These are phyloP conservation scores for Xylariales sp. DNA, from an alignment of 2,329 filamentous ascomycete genomes.

Conservation along the genomic window DNA sequence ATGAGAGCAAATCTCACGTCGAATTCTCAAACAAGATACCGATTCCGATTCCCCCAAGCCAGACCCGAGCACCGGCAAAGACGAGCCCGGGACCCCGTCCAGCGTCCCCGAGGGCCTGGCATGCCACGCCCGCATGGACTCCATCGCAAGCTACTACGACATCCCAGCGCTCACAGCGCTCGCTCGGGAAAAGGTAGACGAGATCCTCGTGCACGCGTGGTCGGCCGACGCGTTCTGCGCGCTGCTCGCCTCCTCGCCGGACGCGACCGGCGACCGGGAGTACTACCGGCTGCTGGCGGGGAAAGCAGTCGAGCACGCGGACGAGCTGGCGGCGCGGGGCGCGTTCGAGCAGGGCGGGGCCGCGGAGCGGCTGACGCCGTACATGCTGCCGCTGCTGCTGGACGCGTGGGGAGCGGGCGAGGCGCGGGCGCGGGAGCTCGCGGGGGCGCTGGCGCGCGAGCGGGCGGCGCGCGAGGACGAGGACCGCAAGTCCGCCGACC, in stretches of 20 bases:
- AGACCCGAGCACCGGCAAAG: background rate
- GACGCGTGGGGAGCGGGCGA: background rate
- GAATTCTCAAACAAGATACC: background rate
- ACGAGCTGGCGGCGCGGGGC: background rate
- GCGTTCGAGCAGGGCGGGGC: conserved; percentile 3
- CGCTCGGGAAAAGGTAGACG: background rate
- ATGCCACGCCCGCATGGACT: conserved; percentile 1
- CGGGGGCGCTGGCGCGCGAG: background rate
- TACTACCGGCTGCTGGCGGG: conserved; percentile 2
- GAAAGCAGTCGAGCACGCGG: background rate
- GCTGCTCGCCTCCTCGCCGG: background rate
- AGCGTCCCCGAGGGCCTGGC: background rate
- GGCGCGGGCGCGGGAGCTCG: background rate
- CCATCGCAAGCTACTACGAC: conserved; percentile 4
- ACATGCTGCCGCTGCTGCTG: conserved; percentile 2
- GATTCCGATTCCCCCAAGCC: background rate
- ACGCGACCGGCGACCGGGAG: conserved; percentile 1
- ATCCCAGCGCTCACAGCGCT: background rate
- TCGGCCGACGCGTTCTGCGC: conserved; percentile 6
- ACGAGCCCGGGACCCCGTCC: background rate
- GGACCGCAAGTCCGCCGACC: background rate
- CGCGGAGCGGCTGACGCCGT: background rate
- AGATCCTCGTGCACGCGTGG: background rate
- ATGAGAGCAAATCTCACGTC: background rate
- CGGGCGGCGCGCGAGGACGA: background rate